Base-by-base conservation (phyloP, 2,329 filamentous ascomycete species). In the Colletotrichum sansevieriae region DNA sequence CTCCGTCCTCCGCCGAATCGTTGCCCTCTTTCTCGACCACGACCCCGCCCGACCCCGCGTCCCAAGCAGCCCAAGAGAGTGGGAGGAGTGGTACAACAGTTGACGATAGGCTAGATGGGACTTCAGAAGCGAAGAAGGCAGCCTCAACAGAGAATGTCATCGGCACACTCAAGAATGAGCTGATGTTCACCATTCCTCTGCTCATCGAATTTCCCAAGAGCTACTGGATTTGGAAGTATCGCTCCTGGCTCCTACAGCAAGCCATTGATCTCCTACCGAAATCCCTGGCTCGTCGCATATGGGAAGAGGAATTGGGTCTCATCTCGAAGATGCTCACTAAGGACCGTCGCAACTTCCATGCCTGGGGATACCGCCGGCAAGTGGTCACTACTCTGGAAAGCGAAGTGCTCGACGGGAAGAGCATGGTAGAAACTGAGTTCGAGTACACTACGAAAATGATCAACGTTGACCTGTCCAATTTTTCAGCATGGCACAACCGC, bases 211-310 rank as follows among this genome's bases (percentile, higher is more conserved):
- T 90, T 72, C 96, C 96, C 7, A 99, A 99, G 79, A 98, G 96
- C 84, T 99, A 99, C 83, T 98, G 96, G 95, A 95, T 99, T 75
- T 99, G 96, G 96, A 97, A 97, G 74, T 95, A 98, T 80, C 91
- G 96, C 33, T 81, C 91, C 52, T 99, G 96, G 95, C 83, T 95
- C 3, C 84, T 99, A 13, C 83, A 91, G 63, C 88, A 93, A 77
- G 90, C 90, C 39, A 92, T 91, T 54, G 77, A 84, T 12, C 83
- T 90, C 18, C 83, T 97, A 10, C 86, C 89, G 2, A 71, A 80
- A 1, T 65, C 82, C 0, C 76, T 82, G 15, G 88, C 93, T 2
- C 85, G 87, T 22, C 80, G 84, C 44, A 84, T 98, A 57, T 99
- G 96, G 96, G 84, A 91, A 74, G 90, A 91, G 71, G 96, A 99